Conservation (phyloP, 345 rosid species). For the Citrus hindsii region DNA sequence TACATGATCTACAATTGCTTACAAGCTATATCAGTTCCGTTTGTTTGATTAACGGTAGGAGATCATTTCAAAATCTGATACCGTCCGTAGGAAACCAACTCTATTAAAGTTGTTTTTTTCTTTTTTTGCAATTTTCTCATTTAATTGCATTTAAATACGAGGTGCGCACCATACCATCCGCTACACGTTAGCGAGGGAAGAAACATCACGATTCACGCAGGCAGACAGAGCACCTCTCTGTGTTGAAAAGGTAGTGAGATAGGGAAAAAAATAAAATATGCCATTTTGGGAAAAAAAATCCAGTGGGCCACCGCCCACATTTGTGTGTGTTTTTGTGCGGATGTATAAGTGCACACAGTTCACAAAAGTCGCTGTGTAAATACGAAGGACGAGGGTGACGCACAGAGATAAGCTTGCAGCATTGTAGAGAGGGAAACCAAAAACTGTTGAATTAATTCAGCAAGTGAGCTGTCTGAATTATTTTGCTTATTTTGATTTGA, state of each 20-base stretch:
- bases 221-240: neutral
- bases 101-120: too few species aligned
- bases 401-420: neutral
- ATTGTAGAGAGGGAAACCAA: neutral
- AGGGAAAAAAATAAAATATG: neutral
- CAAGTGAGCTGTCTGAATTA: neutral
- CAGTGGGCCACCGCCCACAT: slow-evolving; percentile 6
- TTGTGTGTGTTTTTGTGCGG: neutral
- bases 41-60: neutral
- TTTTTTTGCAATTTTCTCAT: too few species aligned
- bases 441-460: neutral
- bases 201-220: neutral
- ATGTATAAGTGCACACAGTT: neutral
- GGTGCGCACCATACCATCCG: neutral
- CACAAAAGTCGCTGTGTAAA: neutral
- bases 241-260: neutral
- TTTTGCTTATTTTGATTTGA: neutral
- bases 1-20: too few species aligned
- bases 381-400: neutral
- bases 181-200: neutral
- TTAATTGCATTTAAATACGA: neutral
- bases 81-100: neutral
- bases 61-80: neutral
- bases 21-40: neutral
- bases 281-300: slow-evolving; percentile 19